Evolutionary conservation across 805 yeast species (phyloP).

Genomic region (Ogataea saltuana): DNA sequence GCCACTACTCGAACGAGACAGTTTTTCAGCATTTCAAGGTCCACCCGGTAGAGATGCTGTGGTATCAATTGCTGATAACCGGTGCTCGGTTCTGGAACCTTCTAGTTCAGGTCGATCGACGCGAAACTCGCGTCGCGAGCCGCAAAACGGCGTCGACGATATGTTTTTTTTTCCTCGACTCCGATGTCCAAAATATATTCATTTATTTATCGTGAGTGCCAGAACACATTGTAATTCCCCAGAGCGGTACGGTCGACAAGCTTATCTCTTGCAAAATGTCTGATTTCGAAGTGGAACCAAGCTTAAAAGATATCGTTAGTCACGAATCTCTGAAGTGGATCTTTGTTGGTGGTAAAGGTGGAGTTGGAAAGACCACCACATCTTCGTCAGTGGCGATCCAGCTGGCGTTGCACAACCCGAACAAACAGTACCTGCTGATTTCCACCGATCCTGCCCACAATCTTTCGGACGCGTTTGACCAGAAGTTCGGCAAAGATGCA

Average conservation of each 20-base stretch:
- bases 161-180: neutral
- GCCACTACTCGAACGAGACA: conserved; percentile 8
- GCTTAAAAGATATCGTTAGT: conserved; percentile 60
- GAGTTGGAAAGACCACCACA: conserved; percentile 98
- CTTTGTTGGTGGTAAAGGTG: conserved; percentile 99
- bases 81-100: conserved; percentile 3
- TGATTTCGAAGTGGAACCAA: conserved; percentile 69
- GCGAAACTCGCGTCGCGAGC: neutral
- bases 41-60: too few relatives aligned
- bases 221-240: conserved; percentile 1
- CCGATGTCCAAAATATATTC: neutral
- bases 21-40: conserved; percentile 21
- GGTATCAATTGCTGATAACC: too few relatives aligned
- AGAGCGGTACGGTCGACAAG: neutral
- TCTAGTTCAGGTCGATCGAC: conserved; percentile 4
- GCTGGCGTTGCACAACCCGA: conserved; percentile 79
- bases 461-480: conserved; percentile 96
- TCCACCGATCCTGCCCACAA: conserved; percentile 99
- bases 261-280: conserved; percentile 20
- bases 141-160: neutral
- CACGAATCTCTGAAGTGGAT: conserved; percentile 87
- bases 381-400: conserved; percentile 95
- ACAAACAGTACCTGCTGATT: conserved; percentile 79
- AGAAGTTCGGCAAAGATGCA: conserved; percentile 96
- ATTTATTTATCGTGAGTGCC: conserved; percentile 2